Evolutionary conservation across 257 asterid genomes (phyloP).

Genomic region (Echites panduratus): DNA sequence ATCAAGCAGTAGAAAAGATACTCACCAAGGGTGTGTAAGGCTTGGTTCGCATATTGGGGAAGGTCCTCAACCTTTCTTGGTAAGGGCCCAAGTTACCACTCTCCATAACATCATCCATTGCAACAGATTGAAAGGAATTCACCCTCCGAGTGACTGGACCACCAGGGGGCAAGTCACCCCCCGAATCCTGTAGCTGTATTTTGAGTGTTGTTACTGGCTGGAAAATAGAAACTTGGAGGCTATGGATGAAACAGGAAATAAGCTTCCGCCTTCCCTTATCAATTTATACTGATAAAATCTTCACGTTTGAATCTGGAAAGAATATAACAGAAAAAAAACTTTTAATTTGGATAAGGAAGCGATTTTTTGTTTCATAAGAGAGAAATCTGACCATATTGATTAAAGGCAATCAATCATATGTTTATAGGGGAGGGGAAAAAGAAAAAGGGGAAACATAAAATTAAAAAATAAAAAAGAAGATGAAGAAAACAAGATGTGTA

Average conservation of each 20-base stretch:
- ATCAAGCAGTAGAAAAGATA: too few relatives aligned
- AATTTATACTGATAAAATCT: neutral
- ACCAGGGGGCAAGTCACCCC: constrained; percentile 87
- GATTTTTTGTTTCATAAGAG: too few relatives aligned
- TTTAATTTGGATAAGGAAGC: neutral
- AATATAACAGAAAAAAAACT: neutral
- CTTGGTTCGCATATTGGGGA: constrained; percentile 83
- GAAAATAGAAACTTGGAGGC: neutral
- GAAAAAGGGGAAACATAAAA: too few relatives aligned
- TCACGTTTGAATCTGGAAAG: neutral
- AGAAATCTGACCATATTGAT: too few relatives aligned
- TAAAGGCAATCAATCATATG: too few relatives aligned
- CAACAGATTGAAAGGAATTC: constrained; percentile 68
- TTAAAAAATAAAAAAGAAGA: too few relatives aligned
- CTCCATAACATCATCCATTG: constrained; percentile 91
- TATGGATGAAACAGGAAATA: neutral
- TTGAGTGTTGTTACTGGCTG: constrained; percentile 4
- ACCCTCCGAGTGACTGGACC: constrained; percentile 73
- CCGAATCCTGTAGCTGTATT: constrained; percentile 71
- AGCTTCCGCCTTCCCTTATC: neutral
- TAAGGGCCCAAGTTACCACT: constrained; percentile 70
- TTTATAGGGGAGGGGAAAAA: neutral
- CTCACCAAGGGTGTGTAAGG: constrained; percentile 85
- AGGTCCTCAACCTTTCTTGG: constrained; percentile 72
- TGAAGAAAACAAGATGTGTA: neutral